These are phyloP conservation scores for Candida stauntonica DNA, from an alignment of 805 yeast genomes.

Conservation along the genomic window DNA sequence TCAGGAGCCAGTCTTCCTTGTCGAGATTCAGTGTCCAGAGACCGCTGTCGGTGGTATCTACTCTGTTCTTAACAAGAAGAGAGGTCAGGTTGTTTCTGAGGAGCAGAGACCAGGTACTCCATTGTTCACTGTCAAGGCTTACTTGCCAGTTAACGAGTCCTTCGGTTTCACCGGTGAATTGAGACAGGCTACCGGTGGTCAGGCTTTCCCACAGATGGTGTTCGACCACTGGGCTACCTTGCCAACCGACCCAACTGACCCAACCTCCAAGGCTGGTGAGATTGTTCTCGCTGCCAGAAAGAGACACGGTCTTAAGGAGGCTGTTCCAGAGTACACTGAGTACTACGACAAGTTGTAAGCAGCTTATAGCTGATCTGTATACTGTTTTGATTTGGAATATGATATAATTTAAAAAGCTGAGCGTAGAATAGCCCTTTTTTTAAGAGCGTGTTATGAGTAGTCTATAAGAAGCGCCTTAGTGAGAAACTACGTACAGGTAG, in stretches of 20 bases:
- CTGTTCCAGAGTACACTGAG: constrained; percentile 98
- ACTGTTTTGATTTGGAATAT: constrained; percentile 6
- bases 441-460: too few species aligned
- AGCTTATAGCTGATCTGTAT: constrained; percentile 2
- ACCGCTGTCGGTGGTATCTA: constrained; percentile 99
- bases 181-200: constrained; percentile 99
- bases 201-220: constrained; percentile 99
- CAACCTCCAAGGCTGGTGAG: constrained; percentile 65
- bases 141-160: constrained; percentile 99
- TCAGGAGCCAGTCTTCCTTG: constrained; percentile 99
- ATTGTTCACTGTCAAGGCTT: constrained; percentile 98
- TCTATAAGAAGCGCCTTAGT: too few species aligned
- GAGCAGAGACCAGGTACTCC: constrained; percentile 99
- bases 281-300: constrained; percentile 71
- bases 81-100: constrained; percentile 99
- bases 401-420: constrained; percentile 9
- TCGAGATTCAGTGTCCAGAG: constrained; percentile 99
- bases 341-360: constrained; percentile 86
- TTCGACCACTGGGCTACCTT: constrained; percentile 97
- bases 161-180: constrained; percentile 99
- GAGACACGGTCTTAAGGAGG: constrained; percentile 96
- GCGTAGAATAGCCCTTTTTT: too few species aligned
- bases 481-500: too few species aligned
- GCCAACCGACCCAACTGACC: constrained; percentile 90
- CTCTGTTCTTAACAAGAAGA: constrained; percentile 98